Evolutionary conservation across 192 early-diverging fungal species (phyloP).

Genomic region (Linnemannia exigua): DNA sequence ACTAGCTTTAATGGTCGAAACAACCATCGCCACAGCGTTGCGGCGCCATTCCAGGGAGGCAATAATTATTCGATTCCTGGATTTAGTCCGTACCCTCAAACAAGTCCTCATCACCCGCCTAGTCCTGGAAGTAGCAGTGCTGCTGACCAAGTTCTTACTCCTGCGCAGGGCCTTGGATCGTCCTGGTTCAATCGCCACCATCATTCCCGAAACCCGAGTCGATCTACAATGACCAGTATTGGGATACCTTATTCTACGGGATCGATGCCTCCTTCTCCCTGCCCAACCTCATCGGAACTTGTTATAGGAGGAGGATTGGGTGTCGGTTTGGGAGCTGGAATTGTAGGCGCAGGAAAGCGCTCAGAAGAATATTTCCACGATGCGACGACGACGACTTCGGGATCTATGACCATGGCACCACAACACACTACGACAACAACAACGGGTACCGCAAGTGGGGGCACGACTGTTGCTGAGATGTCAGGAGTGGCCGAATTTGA

Average conservation of each 20-base stretch:
- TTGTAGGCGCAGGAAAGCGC: background rate
- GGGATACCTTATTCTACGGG: background rate
- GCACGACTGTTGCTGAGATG: background rate
- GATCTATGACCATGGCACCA: background rate
- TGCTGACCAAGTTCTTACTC: background rate
- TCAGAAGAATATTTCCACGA: background rate
- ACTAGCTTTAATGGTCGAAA: background rate
- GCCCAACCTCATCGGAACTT: background rate
- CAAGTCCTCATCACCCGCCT: background rate
- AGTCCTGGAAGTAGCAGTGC: conserved; percentile 4
- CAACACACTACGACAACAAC: background rate
- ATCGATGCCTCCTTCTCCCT: conserved; percentile 4
- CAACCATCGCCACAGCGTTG: conserved; percentile 12
- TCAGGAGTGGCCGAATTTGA: background rate
- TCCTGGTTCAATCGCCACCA: conserved; percentile 16
- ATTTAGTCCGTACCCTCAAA: background rate
- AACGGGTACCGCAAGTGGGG: background rate
- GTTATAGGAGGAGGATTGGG: background rate
- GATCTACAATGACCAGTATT: conserved; percentile 20
- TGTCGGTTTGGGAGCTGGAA: background rate
- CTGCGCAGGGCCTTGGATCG: conserved; percentile 16
- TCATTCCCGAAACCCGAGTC: conserved; percentile 31
- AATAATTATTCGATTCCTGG: conserved; percentile 35
- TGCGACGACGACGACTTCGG: background rate
- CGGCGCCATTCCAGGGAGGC: conserved; percentile 24